Conservation (phyloP, 805 yeast species). For the Saturnispora sanitii region DNA sequence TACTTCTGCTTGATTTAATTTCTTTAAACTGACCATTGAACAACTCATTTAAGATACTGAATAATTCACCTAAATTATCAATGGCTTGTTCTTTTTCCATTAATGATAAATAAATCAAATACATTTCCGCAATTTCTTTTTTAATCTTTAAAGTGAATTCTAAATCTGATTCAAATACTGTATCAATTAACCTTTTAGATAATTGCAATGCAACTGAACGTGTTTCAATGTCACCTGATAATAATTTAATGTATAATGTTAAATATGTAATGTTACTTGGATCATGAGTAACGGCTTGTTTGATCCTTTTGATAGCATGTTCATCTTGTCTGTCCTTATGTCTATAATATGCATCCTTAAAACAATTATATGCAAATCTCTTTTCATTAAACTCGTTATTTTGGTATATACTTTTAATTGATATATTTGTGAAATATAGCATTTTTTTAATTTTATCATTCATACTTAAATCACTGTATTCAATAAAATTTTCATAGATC, state of each 20-base stretch:
- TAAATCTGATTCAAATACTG: background rate
- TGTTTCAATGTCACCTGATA: slow-evolving; percentile 50
- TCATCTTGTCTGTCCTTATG: slow-evolving; percentile 35
- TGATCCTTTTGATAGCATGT: slow-evolving; percentile 37
- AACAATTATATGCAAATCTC: slow-evolving; percentile 22
- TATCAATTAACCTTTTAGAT: background rate
- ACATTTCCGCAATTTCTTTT: slow-evolving; percentile 53
- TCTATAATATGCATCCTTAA: slow-evolving; percentile 40
- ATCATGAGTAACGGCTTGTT: slow-evolving; percentile 35
- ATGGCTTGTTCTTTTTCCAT: slow-evolving; percentile 43
- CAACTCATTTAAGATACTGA: slow-evolving; percentile 41
- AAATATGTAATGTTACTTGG: slow-evolving; percentile 54
- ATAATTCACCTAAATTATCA: slow-evolving; percentile 47
- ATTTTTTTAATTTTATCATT: slow-evolving; percentile 2
- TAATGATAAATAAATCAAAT: slow-evolving; percentile 66
- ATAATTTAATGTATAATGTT: slow-evolving; percentile 56
- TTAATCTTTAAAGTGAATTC: slow-evolving; percentile 17
- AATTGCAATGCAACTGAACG: slow-evolving; percentile 11
- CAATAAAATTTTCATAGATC: slow-evolving; percentile 15
- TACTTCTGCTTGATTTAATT: background rate
- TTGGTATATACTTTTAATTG: slow-evolving; percentile 10
- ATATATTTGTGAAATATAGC: slow-evolving; percentile 8
- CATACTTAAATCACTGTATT: background rate
- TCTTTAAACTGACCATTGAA: slow-evolving; percentile 13
- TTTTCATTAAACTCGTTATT: slow-evolving; percentile 5